Conservation (phyloP, 306 rosid species). For the Arachis stenosperma region DNA sequence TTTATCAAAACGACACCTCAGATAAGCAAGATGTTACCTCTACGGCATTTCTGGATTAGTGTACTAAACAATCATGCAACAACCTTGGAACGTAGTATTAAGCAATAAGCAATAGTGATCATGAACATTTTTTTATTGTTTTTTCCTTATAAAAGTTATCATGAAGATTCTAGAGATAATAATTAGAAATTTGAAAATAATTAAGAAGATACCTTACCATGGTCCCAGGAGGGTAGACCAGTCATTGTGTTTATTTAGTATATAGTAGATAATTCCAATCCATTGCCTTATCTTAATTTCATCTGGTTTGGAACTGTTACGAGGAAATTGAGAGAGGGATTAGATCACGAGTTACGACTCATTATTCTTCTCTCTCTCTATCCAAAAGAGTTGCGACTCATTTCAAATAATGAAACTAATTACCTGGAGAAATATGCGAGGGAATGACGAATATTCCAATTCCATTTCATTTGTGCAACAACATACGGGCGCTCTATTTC, state of each 20-base stretch:
- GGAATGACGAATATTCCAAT: neutral
- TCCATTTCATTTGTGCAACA: neutral
- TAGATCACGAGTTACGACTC: too few relatives aligned
- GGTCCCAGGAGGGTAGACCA: neutral
- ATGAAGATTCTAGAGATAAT: too few relatives aligned
- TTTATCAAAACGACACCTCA: slow-evolving; percentile 5
- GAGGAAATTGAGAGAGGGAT: too few relatives aligned
- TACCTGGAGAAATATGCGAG: neutral
- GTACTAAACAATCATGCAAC: neutral
- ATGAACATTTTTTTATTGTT: too few relatives aligned
- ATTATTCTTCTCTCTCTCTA: too few relatives aligned
- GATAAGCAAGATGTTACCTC: neutral
- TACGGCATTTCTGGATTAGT: neutral
- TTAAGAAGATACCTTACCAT: neutral
- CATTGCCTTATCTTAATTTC: neutral
- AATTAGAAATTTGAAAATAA: neutral
- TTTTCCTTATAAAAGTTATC: too few relatives aligned
- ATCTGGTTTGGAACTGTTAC: too few relatives aligned
- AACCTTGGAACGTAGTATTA: neutral
- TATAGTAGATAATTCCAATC: neutral
- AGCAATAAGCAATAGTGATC: neutral
- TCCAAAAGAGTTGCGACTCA: neutral
- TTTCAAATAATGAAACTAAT: neutral
- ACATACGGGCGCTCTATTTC: neutral
- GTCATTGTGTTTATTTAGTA: neutral